Evolutionary conservation across 495 filamentous ascomycete genomes (phyloP).

Genomic region (Glarea lozoyensis): DNA sequence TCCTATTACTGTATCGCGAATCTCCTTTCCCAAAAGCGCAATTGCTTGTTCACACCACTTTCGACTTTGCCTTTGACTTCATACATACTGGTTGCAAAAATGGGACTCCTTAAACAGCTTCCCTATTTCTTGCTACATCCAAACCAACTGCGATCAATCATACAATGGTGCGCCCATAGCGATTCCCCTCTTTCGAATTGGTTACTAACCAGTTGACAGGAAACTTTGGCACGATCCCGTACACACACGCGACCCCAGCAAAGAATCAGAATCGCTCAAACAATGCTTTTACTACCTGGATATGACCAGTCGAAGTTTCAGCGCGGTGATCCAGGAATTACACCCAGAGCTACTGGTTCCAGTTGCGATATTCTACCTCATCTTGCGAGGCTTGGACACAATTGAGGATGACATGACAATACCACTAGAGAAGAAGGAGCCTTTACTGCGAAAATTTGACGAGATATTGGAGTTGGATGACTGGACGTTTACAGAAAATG

Average conservation of each 20-base stretch:
- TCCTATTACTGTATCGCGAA: no score
- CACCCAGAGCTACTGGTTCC: constrained; percentile 89
- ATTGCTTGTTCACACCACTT: no score
- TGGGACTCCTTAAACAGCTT: constrained; percentile 40
- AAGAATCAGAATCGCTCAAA: constrained; percentile 64
- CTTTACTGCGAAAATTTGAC: constrained; percentile 74
- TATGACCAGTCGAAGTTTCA: constrained; percentile 86
- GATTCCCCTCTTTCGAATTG: background rate
- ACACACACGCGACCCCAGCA: constrained; percentile 66
- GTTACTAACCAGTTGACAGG: constrained; percentile 41
- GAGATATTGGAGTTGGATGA: constrained; percentile 69
- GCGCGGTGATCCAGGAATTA: constrained; percentile 87
- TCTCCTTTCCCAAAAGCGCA: no score
- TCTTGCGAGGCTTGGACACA: constrained; percentile 84
- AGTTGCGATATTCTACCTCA: constrained; percentile 87
- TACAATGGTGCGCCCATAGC: constrained; percentile 73
- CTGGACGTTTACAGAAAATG: constrained; percentile 82
- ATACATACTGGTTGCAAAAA: constrained; percentile 19
- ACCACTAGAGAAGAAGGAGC: constrained; percentile 69
- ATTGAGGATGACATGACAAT: constrained; percentile 99
- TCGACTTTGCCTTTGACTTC: no score
- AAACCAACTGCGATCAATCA: constrained; percentile 67
- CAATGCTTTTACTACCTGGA: constrained; percentile 82
- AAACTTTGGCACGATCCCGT: constrained; percentile 94
- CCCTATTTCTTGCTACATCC: constrained; percentile 75